Base-by-base conservation (phyloP, 169 alveolate species). In the Neospora caninum region DNA sequence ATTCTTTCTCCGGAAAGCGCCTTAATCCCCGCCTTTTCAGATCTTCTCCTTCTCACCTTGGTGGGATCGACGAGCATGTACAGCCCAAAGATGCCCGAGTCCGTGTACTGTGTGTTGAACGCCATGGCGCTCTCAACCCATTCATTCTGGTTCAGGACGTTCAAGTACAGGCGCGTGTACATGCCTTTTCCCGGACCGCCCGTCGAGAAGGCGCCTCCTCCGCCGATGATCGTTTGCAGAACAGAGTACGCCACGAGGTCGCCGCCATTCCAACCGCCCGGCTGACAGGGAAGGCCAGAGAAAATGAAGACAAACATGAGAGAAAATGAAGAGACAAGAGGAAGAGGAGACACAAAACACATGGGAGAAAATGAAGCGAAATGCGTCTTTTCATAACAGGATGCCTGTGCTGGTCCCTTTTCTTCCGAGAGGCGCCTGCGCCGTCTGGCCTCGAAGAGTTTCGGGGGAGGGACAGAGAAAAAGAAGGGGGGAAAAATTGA, bases 111-210 rank as follows among this genome's bases (percentile, higher is more conserved):
- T 43, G 98, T 97, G 91, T 97, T 96, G 94, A 98, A 98, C 38
- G 99, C 98, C 97, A 96, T 97, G 95, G 99, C 98, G 41, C 98
- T 96, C 96, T 98, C 99, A 54, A 98, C 98, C 95, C 97, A 97
- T 42, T 97, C 97, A 94, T 97, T 93, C 93, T 96, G 95, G 95
- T 97, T 98, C 89, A 98, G 95, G 38, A 98, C 97, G 93, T 97
- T 96, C 95, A 97, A 83, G 92, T 97, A 98, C 39, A 98, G 94
- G 39, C 98, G 94, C 49, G 98, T 95, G 95, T 98, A 97, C 98
- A 98, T 97, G 73, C 99, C 99, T 95, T 98, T 98, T 69, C 99
- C 99, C 54, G 99, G 99, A 9, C 99, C 99, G 0, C 99, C 99
- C 6, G 98, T 97, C 70, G 98, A 96, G 95, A 98, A 98, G 42